These are phyloP conservation scores for Naganishia liquefaciens DNA, from an alignment of 1,284 basidiomycete species.

Conservation along the genomic window DNA sequence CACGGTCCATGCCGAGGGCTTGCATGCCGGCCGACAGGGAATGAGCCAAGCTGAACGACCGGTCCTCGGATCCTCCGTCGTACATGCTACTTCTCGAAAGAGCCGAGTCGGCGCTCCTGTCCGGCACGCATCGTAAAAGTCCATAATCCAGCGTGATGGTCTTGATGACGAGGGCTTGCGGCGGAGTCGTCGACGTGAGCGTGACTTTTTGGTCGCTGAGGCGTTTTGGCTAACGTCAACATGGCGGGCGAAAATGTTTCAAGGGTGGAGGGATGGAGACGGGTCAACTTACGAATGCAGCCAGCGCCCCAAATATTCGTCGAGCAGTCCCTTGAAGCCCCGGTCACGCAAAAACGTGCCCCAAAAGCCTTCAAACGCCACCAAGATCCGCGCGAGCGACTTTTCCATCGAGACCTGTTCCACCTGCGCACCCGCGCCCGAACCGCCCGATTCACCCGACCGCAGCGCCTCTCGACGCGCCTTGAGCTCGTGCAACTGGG, in stretches of 20 bases:
- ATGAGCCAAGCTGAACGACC: conserved; percentile 25
- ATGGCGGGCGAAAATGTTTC: too few species aligned
- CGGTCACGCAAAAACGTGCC: conserved; percentile 63
- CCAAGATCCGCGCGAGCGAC: conserved; percentile 73
- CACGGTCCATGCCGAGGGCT: conserved; percentile 2
- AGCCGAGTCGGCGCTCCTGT: conserved; percentile 44
- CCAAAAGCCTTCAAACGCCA: conserved; percentile 81
- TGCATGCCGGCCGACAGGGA: conserved; percentile 9
- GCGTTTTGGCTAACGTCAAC: too few species aligned
- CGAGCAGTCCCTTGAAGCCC: conserved; percentile 76
- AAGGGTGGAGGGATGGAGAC: too few species aligned
- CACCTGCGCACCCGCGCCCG: conserved; percentile 36
- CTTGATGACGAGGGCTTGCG: conserved; percentile 70
- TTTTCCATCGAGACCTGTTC: conserved; percentile 62
- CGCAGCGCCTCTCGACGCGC: conserved; percentile 29
- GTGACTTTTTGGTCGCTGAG: conserved; percentile 79
- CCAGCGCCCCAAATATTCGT: conserved; percentile 77
- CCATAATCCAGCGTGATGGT: conserved; percentile 88
- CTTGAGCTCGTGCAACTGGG: conserved; percentile 60
- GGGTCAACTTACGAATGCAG: conserved; percentile 88
- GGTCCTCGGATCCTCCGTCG: conserved; percentile 45
- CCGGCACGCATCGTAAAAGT: conserved; percentile 75
- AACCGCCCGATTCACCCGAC: neutral
- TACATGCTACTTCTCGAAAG: conserved; percentile 34
- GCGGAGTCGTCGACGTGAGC: conserved; percentile 72